Conservation (phyloP, 2,329 filamentous ascomycete genomes). For the Microcyclospora pomicola region DNA sequence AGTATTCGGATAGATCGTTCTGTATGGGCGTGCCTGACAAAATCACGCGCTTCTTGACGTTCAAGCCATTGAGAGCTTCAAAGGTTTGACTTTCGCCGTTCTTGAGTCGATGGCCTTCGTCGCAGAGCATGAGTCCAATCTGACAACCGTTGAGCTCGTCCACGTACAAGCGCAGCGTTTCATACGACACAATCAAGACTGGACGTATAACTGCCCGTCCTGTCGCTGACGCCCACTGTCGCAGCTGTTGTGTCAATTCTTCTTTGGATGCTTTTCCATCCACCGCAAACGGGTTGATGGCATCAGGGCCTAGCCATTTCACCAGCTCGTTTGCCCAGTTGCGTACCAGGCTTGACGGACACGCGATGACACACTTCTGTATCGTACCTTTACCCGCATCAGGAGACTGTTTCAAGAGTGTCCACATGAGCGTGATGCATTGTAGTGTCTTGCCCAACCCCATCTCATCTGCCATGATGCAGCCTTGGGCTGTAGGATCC, state of each 20-base stretch:
- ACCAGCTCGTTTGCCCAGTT: conserved; percentile 97
- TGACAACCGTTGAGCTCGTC: conserved; percentile 79
- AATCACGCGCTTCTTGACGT: conserved; percentile 84
- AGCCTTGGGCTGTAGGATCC: conserved; percentile 84
- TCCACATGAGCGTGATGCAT: conserved; percentile 96
- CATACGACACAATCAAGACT: conserved; percentile 94
- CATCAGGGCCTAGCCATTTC: conserved; percentile 91
- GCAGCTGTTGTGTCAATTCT: conserved; percentile 75
- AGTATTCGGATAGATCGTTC: conserved; percentile 97
- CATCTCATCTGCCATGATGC: conserved; percentile 99
- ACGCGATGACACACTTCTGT: conserved; percentile 92
- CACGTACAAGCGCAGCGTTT: conserved; percentile 81
- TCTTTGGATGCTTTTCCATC: conserved; percentile 95
- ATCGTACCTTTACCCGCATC: conserved; percentile 90
- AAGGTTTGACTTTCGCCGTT: conserved; percentile 96
- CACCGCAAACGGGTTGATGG: conserved; percentile 84
- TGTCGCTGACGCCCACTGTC: conserved; percentile 85
- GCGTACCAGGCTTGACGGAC: conserved; percentile 85
- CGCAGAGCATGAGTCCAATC: conserved; percentile 86
- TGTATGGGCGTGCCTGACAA: conserved; percentile 95
- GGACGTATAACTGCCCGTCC: conserved; percentile 83
- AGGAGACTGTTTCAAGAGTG: conserved; percentile 83
- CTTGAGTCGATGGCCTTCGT: conserved; percentile 92
- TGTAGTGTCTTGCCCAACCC: conserved; percentile 93
- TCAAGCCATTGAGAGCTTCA: conserved; percentile 74